Conservation (phyloP, 148 eudicot genomes). For the Rhododendron simsii region DNA sequence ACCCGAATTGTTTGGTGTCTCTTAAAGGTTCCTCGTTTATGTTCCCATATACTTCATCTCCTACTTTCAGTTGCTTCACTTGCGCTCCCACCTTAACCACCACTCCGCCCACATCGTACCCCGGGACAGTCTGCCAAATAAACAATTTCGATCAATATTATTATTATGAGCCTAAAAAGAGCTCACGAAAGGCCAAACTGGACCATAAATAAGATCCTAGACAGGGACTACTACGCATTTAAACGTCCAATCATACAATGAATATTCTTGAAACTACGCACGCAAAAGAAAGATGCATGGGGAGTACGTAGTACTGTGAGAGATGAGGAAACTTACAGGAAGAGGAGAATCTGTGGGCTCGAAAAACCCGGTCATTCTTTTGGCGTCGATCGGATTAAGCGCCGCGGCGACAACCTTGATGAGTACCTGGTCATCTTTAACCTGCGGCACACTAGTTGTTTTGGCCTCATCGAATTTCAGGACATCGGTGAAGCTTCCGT, state of each 20-base stretch:
- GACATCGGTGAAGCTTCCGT: slow-evolving; percentile 68
- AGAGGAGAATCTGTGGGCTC: slow-evolving; percentile 90
- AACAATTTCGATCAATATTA: not conserved
- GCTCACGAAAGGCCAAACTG: too few relatives aligned
- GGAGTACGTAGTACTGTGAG: not conserved
- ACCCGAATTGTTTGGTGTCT: slow-evolving; percentile 69
- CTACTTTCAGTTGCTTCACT: slow-evolving; percentile 63
- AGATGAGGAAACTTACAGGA: slow-evolving; percentile 39
- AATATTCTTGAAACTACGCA: too few relatives aligned
- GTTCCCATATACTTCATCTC: slow-evolving; percentile 90
- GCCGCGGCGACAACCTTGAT: slow-evolving; percentile 79
- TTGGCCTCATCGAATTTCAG: slow-evolving; percentile 41
- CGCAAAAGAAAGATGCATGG: too few relatives aligned
- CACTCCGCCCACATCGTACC: slow-evolving; percentile 82
- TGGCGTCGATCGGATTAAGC: slow-evolving; percentile 79
- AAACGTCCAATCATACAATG: too few relatives aligned
- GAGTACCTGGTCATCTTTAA: slow-evolving; percentile 75
- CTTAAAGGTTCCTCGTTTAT: slow-evolving; percentile 58
- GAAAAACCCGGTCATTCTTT: slow-evolving; percentile 67
- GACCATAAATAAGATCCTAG: too few relatives aligned
- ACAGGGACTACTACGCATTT: too few relatives aligned
- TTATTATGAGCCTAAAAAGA: too few relatives aligned
- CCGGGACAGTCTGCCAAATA: slow-evolving; percentile 63
- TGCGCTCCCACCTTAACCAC: slow-evolving; percentile 80
- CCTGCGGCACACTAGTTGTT: slow-evolving; percentile 49